These are phyloP conservation scores for Sclerospora graminicola DNA, from an alignment of 352 stramenopile species.

Conservation along the genomic window DNA sequence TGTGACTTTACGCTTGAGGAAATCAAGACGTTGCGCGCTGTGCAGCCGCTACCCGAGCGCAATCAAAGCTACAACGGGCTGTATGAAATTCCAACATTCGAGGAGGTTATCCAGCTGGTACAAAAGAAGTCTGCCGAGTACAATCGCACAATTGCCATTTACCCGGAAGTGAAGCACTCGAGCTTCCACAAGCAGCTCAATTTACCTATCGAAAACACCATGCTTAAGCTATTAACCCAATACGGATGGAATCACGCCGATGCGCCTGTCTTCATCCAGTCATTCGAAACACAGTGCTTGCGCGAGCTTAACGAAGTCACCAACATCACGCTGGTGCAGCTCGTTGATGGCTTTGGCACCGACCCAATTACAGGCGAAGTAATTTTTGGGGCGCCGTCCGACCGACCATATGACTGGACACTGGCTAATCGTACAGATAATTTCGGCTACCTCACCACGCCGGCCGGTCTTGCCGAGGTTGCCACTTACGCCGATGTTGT, in stretches of 20 bases:
- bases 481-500: slow-evolving; percentile 60
- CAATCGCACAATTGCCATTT: slow-evolving; percentile 68
- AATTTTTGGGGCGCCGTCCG: slow-evolving; percentile 28
- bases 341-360: slow-evolving; percentile 47
- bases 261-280: slow-evolving; percentile 62
- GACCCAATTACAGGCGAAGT: slow-evolving; percentile 49
- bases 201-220: slow-evolving; percentile 64
- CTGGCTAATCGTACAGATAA: slow-evolving; percentile 41
- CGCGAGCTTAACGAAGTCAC: slow-evolving; percentile 51
- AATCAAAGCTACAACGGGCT: slow-evolving; percentile 75
- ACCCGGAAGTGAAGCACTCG: slow-evolving; percentile 84
- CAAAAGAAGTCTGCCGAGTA: slow-evolving; percentile 49
- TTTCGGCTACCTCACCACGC: slow-evolving; percentile 43
- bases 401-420: slow-evolving; percentile 58
- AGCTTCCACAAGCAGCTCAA: slow-evolving; percentile 60
- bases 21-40: slow-evolving; percentile 78
- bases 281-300: slow-evolving; percentile 69
- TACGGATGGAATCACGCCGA: slow-evolving; percentile 59
- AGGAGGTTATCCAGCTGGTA: slow-evolving; percentile 81
- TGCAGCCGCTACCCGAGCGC: slow-evolving; percentile 69
- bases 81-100: slow-evolving; percentile 84
- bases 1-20: slow-evolving; percentile 88
- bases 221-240: slow-evolving; percentile 58
- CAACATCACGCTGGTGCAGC: slow-evolving; percentile 73
- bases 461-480: slow-evolving; percentile 44